Percentiles rank a stretch among this genome's conserved stretches.
Conservation (phyloP, 495 filamentous ascomycete genomes). For the Penicillium angulare region DNA sequence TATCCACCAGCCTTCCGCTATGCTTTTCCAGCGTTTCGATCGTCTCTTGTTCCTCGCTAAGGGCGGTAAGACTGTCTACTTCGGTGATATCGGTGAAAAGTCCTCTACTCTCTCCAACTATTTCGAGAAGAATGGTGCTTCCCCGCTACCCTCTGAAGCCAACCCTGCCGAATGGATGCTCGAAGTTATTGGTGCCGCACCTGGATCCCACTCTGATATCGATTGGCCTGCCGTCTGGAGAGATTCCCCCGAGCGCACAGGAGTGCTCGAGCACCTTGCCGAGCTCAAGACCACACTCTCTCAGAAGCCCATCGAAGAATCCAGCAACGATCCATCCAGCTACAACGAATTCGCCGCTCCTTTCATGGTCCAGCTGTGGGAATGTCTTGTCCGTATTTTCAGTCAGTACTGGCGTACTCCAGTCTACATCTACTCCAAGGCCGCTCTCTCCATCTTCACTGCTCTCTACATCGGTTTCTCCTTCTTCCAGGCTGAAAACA, state of each 20-base stretch:
- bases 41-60: conserved; percentile 78
- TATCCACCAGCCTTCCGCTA: conserved; percentile 93
- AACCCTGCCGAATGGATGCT: conserved; percentile 91
- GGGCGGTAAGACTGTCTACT: conserved; percentile 86
- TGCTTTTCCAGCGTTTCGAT: conserved; percentile 95
- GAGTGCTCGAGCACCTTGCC: conserved; percentile 66
- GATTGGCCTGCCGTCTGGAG: conserved; percentile 87
- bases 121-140: conserved; percentile 78
- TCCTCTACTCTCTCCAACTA: conserved; percentile 70
- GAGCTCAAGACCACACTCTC: conserved; percentile 62
- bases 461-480: conserved; percentile 88
- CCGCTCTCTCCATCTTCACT: conserved; percentile 49
- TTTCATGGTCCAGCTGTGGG: conserved; percentile 49
- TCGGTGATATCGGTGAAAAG: conserved; percentile 83
- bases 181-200: conserved; percentile 87
- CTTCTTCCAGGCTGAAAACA: conserved; percentile 75
- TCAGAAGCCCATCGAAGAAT: conserved; percentile 36
- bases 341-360: conserved; percentile 55
- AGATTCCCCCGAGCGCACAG: conserved; percentile 61
- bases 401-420: conserved; percentile 62
- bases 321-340: conserved; percentile 27
- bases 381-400: conserved; percentile 53
- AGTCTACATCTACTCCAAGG: conserved; percentile 58
- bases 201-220: conserved; percentile 69
- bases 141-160: conserved; percentile 66